Conservation (phyloP, 768 basidiomycete species). For the Butyriboletus loyo region DNA sequence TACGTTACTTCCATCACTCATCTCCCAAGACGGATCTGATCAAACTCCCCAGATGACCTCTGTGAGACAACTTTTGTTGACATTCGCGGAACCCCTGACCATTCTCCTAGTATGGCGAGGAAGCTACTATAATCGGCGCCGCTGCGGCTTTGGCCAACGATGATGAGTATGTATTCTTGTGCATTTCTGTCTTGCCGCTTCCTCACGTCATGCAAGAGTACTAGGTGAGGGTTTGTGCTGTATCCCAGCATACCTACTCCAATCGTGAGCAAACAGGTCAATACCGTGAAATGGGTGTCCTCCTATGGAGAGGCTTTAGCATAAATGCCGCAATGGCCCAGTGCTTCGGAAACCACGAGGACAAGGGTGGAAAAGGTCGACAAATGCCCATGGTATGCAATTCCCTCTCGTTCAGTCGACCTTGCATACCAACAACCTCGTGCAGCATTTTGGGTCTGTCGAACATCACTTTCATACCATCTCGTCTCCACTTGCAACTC, state of each 20-base stretch:
- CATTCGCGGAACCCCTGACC: conserved; percentile 1
- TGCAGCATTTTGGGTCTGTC: conserved; percentile 80
- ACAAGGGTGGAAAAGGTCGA: conserved; percentile 76
- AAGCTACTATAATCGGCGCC: conserved; percentile 85
- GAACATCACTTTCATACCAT: conserved; percentile 90
- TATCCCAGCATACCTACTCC: not conserved
- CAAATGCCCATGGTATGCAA: conserved; percentile 87
- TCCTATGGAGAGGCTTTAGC: conserved; percentile 83
- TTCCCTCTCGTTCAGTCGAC: not conserved
- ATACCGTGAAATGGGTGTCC: conserved; percentile 90
- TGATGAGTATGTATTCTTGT: conserved; percentile 67
- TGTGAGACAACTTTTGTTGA: conserved; percentile 43
- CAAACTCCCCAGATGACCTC: conserved; percentile 64
- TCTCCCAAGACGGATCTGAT: conserved; percentile 6
- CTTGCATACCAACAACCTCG: conserved; percentile 6
- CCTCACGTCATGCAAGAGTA: conserved; percentile 47
- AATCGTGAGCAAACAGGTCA: conserved; percentile 51
- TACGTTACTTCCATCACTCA: conserved; percentile 35
- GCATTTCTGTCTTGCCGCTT: not conserved
- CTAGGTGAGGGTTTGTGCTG: conserved; percentile 46
- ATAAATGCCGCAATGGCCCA: conserved; percentile 85
- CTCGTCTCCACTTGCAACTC: conserved; percentile 89
- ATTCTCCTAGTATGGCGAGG: conserved; percentile 71
- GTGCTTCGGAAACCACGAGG: conserved; percentile 85
- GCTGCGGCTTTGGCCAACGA: conserved; percentile 79